phyloP scores from a whole-genome alignment of 345 rosid species.

The Diplotaxis tenuifolia region DNA sequence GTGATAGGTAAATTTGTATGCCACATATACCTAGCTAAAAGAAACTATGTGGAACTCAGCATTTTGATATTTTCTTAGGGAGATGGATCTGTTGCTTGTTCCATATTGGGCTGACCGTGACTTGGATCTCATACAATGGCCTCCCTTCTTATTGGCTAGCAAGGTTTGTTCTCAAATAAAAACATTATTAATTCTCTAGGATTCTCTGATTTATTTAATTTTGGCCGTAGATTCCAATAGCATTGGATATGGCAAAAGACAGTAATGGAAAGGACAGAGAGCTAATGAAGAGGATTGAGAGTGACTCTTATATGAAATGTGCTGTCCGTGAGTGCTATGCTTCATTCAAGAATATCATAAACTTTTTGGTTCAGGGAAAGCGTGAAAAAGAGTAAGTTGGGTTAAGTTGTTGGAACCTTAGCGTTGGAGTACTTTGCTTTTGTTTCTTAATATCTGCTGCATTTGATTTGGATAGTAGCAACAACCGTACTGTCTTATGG shows the following conservation, averaged over 20 bases:
- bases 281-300: slow-evolving; percentile 76
- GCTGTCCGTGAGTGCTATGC: slow-evolving; percentile 97
- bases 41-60: not conserved
- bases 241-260: slow-evolving; percentile 99
- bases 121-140: slow-evolving; percentile 88
- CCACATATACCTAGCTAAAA: slow-evolving; percentile 11
- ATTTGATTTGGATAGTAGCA: slow-evolving; percentile 7
- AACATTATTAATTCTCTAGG: slow-evolving; percentile 1
- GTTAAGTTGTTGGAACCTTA: slow-evolving; percentile 1
- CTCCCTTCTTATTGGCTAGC: slow-evolving; percentile 97
- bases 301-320: slow-evolving; percentile 78
- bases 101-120: slow-evolving; percentile 99
- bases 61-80: slow-evolving; percentile 54
- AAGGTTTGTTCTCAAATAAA: slow-evolving; percentile 52
- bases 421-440: slow-evolving; percentile 11
- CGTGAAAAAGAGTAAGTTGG: slow-evolving; percentile 68
- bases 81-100: slow-evolving; percentile 94
- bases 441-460: slow-evolving; percentile 15
- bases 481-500: not conserved
- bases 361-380: slow-evolving; percentile 67
- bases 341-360: slow-evolving; percentile 79
- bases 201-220: slow-evolving; percentile 12
- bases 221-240: slow-evolving; percentile 79
- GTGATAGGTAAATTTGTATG: slow-evolving; percentile 53
- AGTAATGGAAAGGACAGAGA: slow-evolving; percentile 89